A percentile compares a stretch with the other conserved stretches of the same genome.
Evolutionary conservation across 805 yeast species (phyloP).

Genomic region (Torulaspora indica): DNA sequence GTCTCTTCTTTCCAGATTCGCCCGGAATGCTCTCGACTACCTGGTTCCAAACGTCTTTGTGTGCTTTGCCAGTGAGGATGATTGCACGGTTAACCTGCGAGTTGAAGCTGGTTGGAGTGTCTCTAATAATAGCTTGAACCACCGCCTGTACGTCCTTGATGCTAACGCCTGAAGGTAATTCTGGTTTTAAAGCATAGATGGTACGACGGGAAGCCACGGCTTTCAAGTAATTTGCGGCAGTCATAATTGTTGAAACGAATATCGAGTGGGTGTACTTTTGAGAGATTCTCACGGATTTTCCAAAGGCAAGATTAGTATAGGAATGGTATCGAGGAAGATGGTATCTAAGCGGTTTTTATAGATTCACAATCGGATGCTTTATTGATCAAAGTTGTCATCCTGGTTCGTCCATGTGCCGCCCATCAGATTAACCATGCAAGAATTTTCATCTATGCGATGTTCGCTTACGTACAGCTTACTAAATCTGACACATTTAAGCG

Average conservation of each 20-base stretch:
- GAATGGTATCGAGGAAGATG: too few species aligned
- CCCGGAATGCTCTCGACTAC: constrained; percentile 39
- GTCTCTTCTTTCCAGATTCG: constrained; percentile 40
- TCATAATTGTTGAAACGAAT: too few species aligned
- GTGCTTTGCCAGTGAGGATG: constrained; percentile 43
- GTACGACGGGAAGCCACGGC: constrained; percentile 44
- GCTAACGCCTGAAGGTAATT: constrained; percentile 41
- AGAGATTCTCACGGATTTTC: too few species aligned
- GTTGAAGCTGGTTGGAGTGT: constrained; percentile 51
- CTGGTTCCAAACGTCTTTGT: constrained; percentile 44
- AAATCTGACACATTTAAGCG: not conserved
- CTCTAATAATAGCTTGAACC: constrained; percentile 43
- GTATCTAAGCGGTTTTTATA: too few species aligned
- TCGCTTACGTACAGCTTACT: too few species aligned
- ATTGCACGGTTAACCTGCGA: constrained; percentile 48
- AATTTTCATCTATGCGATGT: too few species aligned
- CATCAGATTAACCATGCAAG: too few species aligned
- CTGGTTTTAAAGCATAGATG: constrained; percentile 43
- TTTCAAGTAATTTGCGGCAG: constrained; percentile 24
- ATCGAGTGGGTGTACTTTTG: not conserved
- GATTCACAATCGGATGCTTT: too few species aligned
- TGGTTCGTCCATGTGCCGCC: too few species aligned
- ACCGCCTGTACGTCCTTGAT: constrained; percentile 39
- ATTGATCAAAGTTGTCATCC: too few species aligned
- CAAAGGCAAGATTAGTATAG: too few species aligned